phyloP scores from a whole-genome alignment of 371 early-diverging fungal species.

The Actinomortierella wolfii region DNA sequence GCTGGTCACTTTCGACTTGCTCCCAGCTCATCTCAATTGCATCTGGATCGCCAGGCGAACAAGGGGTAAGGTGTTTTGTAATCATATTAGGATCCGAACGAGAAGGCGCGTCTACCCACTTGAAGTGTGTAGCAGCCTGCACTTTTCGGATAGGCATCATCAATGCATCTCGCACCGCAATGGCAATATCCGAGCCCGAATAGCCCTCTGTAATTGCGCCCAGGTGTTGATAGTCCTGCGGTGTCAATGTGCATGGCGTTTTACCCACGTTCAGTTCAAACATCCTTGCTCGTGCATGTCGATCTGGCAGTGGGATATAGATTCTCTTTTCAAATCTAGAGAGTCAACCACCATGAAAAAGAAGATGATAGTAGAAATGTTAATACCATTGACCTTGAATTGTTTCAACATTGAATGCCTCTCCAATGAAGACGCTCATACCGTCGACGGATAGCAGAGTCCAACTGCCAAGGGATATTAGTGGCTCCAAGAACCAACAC shows the following conservation, averaged over 20 bases:
- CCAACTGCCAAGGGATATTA: conserved; percentile 97
- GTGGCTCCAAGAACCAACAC: conserved; percentile 96
- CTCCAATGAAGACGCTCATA: conserved; percentile 22
- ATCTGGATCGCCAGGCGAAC: conserved; percentile 92
- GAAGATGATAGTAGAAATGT: neutral
- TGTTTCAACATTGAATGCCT: neutral
- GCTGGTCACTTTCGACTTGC: conserved; percentile 81
- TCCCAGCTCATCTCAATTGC: conserved; percentile 93
- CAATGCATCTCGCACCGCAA: conserved; percentile 93
- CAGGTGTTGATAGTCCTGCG: conserved; percentile 73
- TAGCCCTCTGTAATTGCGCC: conserved; percentile 89
- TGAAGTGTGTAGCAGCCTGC: conserved; percentile 95
- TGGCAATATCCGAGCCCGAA: conserved; percentile 94
- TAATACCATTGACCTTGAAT: neutral
- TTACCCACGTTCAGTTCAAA: conserved; percentile 90
- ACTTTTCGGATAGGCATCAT: conserved; percentile 98
- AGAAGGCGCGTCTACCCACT: conserved; percentile 77
- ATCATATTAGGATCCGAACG: conserved; percentile 59
- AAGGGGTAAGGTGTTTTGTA: conserved; percentile 81
- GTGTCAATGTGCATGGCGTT: conserved; percentile 80
- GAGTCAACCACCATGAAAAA: neutral
- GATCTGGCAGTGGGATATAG: conserved; percentile 94
- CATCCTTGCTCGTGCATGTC: conserved; percentile 87
- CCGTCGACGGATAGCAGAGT: conserved; percentile 92
- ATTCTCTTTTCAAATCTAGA: conserved; percentile 95